Conservation (phyloP, 148 eudicot genomes). For the Chenopodium suecicum region DNA sequence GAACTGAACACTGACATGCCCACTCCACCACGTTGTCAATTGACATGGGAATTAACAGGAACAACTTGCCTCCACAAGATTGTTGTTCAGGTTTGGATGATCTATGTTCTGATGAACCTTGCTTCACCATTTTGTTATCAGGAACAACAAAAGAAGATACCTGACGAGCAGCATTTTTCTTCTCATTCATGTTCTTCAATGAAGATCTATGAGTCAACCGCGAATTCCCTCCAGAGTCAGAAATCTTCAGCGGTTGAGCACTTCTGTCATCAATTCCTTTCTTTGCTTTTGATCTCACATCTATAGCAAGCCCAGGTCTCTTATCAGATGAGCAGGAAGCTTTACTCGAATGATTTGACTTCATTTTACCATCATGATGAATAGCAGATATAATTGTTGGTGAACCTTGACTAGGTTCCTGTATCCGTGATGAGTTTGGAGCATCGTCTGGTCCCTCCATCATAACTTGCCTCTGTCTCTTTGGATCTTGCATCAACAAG, state of each 20-base stretch:
- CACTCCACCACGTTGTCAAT: conserved; percentile 18
- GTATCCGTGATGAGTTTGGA: conserved; percentile 20
- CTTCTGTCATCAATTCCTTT: conserved; percentile 26
- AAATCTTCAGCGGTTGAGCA: conserved; percentile 12
- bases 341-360: conserved; percentile 17
- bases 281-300: conserved; percentile 21
- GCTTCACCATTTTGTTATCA: conserved; percentile 13
- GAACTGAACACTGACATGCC: neutral
- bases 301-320: conserved; percentile 27
- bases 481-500: conserved; percentile 24
- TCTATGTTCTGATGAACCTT: conserved; percentile 21
- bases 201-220: conserved; percentile 15
- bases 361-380: conserved; percentile 16
- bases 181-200: conserved; percentile 19
- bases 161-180: conserved; percentile 13
- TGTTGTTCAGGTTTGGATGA: conserved; percentile 20
- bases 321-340: conserved; percentile 24
- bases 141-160: conserved; percentile 25
- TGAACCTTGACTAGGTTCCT: conserved; percentile 14
- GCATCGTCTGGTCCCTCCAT: conserved; percentile 19
- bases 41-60: conserved; percentile 13
- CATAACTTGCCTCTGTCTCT: conserved; percentile 9
- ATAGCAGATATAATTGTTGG: conserved; percentile 4
- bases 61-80: conserved; percentile 32
- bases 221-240: conserved; percentile 12